Base-by-base conservation (phyloP, 1,139 yeast species). In the Diutina mesorugosa region DNA sequence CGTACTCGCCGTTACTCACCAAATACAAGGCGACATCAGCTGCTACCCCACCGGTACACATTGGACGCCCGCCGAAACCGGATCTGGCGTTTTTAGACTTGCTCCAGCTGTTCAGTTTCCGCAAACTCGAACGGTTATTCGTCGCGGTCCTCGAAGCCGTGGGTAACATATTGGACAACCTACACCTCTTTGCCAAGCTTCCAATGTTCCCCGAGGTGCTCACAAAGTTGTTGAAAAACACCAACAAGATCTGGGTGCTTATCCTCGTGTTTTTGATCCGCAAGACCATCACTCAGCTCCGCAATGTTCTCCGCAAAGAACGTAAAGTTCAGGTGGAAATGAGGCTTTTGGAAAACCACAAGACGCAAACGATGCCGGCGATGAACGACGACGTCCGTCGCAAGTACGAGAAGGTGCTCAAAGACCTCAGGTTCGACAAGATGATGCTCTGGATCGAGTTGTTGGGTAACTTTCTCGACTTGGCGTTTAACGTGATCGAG, bases 201-300 rank as follows among this genome's bases (percentile, higher is more conserved):
- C 63, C 80, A 66, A 59, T 75, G 73, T 76, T 76, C 60, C 80
- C 80, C 1, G 64, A 71, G 56, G 61, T 59, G 46, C 62, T 76
- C 16, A 51, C 64, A 10, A 65, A 65, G 6, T 59, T 76, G 29
- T 66, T 76, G 56, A 73, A 73, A 59, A 77, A 76, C 58, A 76
- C 80, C 57, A 76, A 76, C 60, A 74, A 73, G 61, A 63, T 76
- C 47, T 76, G 80, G 80, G 72, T 76, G 50, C 64, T 76, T 41
- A 72, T 76, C 12, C 66, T 76, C 61, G 64, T 76, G 5, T 76
- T 76, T 57, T 69, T 76, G 61, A 72, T 76, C 26, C 61, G 79
- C 51, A 76, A 76, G 59, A 75, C 80, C 10, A 60, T 73, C 9
- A 72, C 78, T 2, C 80, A 76, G 61, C 68, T 76, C 57, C 64